phyloP scores from a whole-genome alignment of 2,329 filamentous ascomycete genomes.

The Penicillium sp. region DNA sequence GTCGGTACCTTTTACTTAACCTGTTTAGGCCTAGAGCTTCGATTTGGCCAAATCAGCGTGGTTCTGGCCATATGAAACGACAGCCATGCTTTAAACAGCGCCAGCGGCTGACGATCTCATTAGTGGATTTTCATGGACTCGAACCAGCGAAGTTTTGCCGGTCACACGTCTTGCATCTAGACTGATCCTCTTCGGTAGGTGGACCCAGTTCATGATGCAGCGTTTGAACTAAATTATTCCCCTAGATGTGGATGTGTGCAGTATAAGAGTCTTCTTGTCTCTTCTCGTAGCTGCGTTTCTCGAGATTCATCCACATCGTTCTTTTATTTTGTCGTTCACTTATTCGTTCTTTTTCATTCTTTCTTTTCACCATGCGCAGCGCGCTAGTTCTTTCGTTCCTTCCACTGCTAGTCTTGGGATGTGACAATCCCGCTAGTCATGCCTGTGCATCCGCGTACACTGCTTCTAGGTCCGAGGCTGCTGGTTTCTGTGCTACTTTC shows the following conservation, averaged over 20 bases:
- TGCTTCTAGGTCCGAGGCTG: slow-evolving; percentile 21
- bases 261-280: neutral
- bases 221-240: neutral
- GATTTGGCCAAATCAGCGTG: neutral
- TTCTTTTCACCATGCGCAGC: slow-evolving; percentile 23
- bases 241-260: neutral
- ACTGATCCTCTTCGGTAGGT: neutral
- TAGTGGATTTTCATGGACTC: neutral
- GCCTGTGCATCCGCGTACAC: slow-evolving; percentile 25
- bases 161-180: neutral
- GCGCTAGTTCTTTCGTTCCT: slow-evolving; percentile 24
- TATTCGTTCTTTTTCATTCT: slow-evolving; percentile 12
- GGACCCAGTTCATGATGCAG: neutral
- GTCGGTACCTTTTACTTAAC: neutral
- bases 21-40: neutral
- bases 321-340: slow-evolving; percentile 7
- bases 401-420: slow-evolving; percentile 22
- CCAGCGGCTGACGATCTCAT: neutral
- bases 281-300: neutral
- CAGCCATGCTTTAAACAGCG: neutral
- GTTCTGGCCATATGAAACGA: neutral
- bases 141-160: neutral
- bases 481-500: slow-evolving; percentile 26
- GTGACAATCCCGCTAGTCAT: slow-evolving; percentile 21
- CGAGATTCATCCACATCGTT: neutral